phyloP scores from a whole-genome alignment of 2,329 filamentous ascomycete genomes.

The Ceratocystis albifundus region DNA sequence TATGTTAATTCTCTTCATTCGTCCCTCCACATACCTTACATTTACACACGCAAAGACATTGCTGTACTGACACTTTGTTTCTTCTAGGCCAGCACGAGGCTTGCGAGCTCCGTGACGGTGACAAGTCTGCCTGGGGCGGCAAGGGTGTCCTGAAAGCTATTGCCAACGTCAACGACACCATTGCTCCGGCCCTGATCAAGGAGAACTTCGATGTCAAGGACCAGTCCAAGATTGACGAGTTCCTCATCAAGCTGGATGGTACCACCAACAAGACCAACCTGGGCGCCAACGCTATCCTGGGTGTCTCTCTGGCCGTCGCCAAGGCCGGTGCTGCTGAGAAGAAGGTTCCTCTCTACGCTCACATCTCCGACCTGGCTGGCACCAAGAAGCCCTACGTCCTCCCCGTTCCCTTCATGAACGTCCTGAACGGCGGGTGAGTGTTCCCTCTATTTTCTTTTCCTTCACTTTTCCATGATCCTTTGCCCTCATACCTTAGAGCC shows the following conservation, averaged over 20 bases:
- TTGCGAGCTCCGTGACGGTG: conserved; percentile 79
- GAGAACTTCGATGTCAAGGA: conserved; percentile 75
- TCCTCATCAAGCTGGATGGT: conserved; percentile 76
- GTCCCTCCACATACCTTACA: neutral
- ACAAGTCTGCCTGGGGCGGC: conserved; percentile 75
- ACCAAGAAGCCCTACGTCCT: conserved; percentile 89
- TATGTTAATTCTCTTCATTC: conserved; percentile 37
- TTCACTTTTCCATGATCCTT: neutral
- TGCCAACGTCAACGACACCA: conserved; percentile 70
- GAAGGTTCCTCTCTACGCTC: conserved; percentile 73
- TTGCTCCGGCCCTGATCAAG: conserved; percentile 72
- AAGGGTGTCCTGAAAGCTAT: conserved; percentile 84
- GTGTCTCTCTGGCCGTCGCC: conserved; percentile 71
- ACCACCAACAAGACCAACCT: conserved; percentile 79
- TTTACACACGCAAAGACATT: conserved; percentile 23
- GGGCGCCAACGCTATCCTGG: conserved; percentile 79
- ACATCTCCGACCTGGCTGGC: conserved; percentile 75
- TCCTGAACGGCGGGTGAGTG: conserved; percentile 61
- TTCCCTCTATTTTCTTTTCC: neutral
- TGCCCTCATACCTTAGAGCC: neutral
- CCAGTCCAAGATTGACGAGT: conserved; percentile 70
- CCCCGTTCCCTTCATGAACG: conserved; percentile 87
- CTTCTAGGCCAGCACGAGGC: conserved; percentile 71
- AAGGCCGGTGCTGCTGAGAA: conserved; percentile 86
- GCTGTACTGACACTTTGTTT: conserved; percentile 24